These are phyloP conservation scores for Tilletia caries DNA, from an alignment of 1,284 basidiomycete species.

Conservation along the genomic window DNA sequence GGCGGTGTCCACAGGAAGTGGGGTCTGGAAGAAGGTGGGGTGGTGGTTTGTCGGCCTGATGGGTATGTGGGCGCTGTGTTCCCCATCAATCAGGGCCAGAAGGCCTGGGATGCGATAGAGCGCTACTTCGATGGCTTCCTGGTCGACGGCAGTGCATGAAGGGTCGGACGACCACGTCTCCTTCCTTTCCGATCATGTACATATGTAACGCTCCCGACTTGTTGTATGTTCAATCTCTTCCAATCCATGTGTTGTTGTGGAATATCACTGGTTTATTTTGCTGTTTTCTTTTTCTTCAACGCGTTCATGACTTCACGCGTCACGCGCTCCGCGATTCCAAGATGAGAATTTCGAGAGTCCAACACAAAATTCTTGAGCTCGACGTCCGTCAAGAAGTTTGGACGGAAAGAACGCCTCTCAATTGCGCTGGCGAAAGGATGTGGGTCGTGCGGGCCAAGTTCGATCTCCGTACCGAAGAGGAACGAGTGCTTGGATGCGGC, in stretches of 20 bases:
- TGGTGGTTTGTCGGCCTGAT: slow-evolving; percentile 70
- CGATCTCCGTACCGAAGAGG: background rate
- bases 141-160: background rate
- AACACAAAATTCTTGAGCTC: no score
- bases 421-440: background rate
- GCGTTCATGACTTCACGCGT: no score
- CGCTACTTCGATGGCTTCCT: slow-evolving; percentile 59
- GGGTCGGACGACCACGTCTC: no score
- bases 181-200: background rate
- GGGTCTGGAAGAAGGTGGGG: slow-evolving; percentile 61
- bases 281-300: no score
- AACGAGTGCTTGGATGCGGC: background rate
- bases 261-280: background rate
- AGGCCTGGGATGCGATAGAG: slow-evolving; percentile 56
- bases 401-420: no score
- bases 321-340: no score
- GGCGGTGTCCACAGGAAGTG: slow-evolving; percentile 59
- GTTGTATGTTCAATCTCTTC: background rate
- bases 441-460: background rate
- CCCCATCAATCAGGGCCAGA: slow-evolving; percentile 59
- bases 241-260: background rate
- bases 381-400: no score
- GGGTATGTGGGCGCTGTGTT: slow-evolving; percentile 67
- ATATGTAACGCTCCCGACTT: background rate
- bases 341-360: no score